These are phyloP conservation scores for Bassia scoparia DNA, from an alignment of 148 eudicot species.

Conservation along the genomic window DNA sequence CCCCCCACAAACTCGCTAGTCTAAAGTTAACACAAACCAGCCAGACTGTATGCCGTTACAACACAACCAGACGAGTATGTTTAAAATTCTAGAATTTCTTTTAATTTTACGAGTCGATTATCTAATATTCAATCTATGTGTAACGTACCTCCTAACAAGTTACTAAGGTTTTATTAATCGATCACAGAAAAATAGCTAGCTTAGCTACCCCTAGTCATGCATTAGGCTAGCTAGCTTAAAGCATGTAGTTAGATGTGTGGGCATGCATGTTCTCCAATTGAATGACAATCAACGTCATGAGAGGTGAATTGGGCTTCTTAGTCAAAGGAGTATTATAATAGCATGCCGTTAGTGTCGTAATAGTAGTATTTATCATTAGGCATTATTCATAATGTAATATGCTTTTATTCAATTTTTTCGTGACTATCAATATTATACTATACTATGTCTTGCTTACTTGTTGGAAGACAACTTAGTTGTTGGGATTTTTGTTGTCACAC, in stretches of 20 bases:
- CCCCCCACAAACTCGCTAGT: conserved; percentile 58
- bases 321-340: conserved; percentile 28
- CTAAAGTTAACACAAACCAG: too few relatives aligned
- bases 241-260: conserved; percentile 20
- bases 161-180: too few relatives aligned
- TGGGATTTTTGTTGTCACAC: conserved; percentile 35
- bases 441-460: neutral
- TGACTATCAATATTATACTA: too few relatives aligned
- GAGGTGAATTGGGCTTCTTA: conserved; percentile 31
- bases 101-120: too few relatives aligned
- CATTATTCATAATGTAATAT: conserved; percentile 20
- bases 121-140: too few relatives aligned
- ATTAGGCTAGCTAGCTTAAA: neutral
- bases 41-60: too few relatives aligned
- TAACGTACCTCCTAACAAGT: too few relatives aligned
- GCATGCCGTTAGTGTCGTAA: conserved; percentile 18
- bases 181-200: too few relatives aligned
- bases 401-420: conserved; percentile 28
- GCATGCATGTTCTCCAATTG: conserved; percentile 19
- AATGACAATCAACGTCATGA: conserved; percentile 14
- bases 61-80: too few relatives aligned
- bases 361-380: neutral
- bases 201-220: neutral
- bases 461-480: conserved; percentile 32
- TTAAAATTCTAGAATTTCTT: too few relatives aligned